phyloP scores from a whole-genome alignment of 2,329 filamentous ascomycete species.

The Aotearoamyces nothofagi region DNA sequence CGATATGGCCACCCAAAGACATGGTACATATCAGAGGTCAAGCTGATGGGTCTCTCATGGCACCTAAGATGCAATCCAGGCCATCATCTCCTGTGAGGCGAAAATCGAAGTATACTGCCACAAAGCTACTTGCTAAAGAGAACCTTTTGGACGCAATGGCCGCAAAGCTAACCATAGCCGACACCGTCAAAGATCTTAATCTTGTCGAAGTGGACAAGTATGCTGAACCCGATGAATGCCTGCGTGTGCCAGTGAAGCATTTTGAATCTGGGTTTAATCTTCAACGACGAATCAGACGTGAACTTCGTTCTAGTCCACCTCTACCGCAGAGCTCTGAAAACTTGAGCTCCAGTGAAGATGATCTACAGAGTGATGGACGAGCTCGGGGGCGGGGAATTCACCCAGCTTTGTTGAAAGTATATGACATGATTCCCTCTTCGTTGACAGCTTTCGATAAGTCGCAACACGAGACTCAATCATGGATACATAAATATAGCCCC shows the following conservation, averaged over 20 bases:
- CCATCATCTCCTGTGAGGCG: no score
- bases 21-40: conserved; percentile 46
- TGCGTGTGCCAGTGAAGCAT: conserved; percentile 38
- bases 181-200: conserved; percentile 3
- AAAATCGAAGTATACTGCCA: conserved; percentile 16
- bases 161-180: conserved; percentile 2
- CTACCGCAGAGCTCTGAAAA: conserved; percentile 5
- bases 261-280: conserved; percentile 42
- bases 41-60: no score
- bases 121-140: conserved; percentile 11
- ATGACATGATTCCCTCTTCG: conserved; percentile 38
- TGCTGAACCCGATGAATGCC: conserved; percentile 28
- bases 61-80: no score
- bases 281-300: conserved; percentile 29
- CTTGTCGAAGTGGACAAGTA: conserved; percentile 16
- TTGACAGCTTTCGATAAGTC: conserved; percentile 72
- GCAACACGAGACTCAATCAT: conserved; percentile 56
- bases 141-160: conserved; percentile 13
- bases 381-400: conserved; percentile 25
- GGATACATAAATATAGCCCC: conserved; percentile 80
- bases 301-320: conserved; percentile 22
- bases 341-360: conserved; percentile 20
- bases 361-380: conserved; percentile 15
- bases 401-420: conserved; percentile 43
- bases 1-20: conserved; percentile 56